Conservation (phyloP, 148 eudicot species). For the Silene conica region DNA sequence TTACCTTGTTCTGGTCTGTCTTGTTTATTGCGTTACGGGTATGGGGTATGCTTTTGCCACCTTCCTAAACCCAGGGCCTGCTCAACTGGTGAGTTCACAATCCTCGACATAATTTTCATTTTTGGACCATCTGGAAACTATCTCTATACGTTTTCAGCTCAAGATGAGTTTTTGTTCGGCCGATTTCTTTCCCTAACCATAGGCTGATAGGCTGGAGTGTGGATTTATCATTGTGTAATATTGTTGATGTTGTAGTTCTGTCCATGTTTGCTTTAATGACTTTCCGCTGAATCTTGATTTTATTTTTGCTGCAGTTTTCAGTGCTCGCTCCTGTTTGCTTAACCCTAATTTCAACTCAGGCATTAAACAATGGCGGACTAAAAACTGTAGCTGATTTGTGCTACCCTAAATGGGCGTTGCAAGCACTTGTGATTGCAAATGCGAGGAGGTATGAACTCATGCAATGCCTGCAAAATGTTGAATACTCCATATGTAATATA, state of each 20-base stretch:
- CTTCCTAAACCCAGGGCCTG: conserved; percentile 82
- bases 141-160: background rate
- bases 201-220: background rate
- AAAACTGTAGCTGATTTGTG: conserved; percentile 50
- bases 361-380: conserved; percentile 30
- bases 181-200: background rate
- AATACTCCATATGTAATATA: background rate
- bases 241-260: background rate
- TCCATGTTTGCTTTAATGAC: conserved; percentile 3
- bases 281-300: conserved; percentile 18
- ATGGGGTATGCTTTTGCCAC: conserved; percentile 85
- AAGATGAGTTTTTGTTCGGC: background rate
- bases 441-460: conserved; percentile 43
- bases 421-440: conserved; percentile 90
- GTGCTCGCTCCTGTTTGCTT: conserved; percentile 72
- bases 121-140: background rate
- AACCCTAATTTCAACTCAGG: conserved; percentile 66
- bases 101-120: background rate
- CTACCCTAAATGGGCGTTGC: conserved; percentile 89
- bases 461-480: background rate
- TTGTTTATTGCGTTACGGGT: conserved; percentile 94
- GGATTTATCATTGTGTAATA: background rate
- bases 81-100: conserved; percentile 66
- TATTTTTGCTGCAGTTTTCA: conserved; percentile 54
- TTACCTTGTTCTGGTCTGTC: conserved; percentile 65